phyloP scores from a whole-genome alignment of 192 early-diverging fungal genomes.

The Lobosporangium transversale region DNA sequence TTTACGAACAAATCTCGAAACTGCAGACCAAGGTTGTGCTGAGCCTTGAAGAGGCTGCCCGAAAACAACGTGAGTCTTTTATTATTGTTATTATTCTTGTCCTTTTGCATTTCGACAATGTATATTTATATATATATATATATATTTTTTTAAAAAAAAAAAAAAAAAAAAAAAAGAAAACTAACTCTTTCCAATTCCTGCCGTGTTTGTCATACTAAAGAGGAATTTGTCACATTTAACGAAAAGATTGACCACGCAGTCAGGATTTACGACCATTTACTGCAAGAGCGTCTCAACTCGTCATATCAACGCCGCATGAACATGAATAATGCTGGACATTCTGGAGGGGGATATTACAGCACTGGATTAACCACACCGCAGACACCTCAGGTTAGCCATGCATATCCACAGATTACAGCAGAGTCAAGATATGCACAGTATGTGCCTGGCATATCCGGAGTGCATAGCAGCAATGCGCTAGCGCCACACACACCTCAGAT shows the following conservation, averaged over 20 bases:
- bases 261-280: slow-evolving; percentile 37
- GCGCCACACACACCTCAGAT: slow-evolving; percentile 27
- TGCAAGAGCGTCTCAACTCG: slow-evolving; percentile 44
- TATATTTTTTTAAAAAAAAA: too few relatives aligned
- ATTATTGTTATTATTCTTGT: background rate
- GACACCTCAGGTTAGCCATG: slow-evolving; percentile 28
- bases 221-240: slow-evolving; percentile 47
- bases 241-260: slow-evolving; percentile 53
- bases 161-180: too few relatives aligned
- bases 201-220: too few relatives aligned
- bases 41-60: slow-evolving; percentile 76
- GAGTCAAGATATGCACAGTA: slow-evolving; percentile 45
- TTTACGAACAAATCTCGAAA: slow-evolving; percentile 87
- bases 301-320: slow-evolving; percentile 41
- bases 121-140: too few relatives aligned
- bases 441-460: too few relatives aligned
- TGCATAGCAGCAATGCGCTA: too few relatives aligned
- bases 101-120: background rate
- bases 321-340: slow-evolving; percentile 27
- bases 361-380: slow-evolving; percentile 2
- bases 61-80: slow-evolving; percentile 71
- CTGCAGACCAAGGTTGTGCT: slow-evolving; percentile 89
- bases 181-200: too few relatives aligned
- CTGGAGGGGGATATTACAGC: slow-evolving; percentile 24
- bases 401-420: slow-evolving; percentile 28